Conservation (phyloP, 345 rosid genomes). For the Eucalyptus lansdowneana region DNA sequence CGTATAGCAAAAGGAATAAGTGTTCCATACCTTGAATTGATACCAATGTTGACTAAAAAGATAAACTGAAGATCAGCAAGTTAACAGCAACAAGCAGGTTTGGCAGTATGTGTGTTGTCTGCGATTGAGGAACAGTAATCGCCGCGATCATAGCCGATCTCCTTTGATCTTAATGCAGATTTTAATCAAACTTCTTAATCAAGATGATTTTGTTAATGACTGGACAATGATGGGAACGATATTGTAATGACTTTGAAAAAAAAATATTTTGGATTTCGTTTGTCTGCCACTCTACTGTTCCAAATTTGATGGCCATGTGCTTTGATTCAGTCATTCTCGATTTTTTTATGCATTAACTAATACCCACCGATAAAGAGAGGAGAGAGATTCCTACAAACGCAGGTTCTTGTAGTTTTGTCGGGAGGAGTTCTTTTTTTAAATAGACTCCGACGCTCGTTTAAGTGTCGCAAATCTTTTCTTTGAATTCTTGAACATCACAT, state of each 20-base stretch:
- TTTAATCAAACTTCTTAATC: conserved; percentile 23
- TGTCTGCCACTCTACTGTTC: not conserved
- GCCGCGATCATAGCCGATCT: conserved; percentile 68
- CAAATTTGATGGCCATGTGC: not conserved
- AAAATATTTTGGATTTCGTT: not conserved
- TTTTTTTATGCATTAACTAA: not conserved
- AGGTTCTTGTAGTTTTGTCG: not conserved
- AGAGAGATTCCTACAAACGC: not conserved
- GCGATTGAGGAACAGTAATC: conserved; percentile 34
- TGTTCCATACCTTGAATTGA: not conserved
- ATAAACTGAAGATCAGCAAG: not conserved
- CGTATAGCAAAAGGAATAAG: not conserved
- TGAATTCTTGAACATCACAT: not conserved
- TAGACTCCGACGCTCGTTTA: not conserved
- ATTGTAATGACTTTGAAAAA: not conserved
- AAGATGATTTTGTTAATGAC: not conserved
- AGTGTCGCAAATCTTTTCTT: not conserved
- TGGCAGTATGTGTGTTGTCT: conserved; percentile 33
- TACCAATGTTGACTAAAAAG: not conserved
- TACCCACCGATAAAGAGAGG: not conserved
- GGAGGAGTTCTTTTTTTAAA: not conserved
- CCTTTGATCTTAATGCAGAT: conserved; percentile 42
- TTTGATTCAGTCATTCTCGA: not conserved
- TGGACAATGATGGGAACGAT: not conserved
- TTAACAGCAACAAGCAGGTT: not conserved